Conservation (phyloP, 1,284 basidiomycete genomes). For the Leccinum solheimii region DNA sequence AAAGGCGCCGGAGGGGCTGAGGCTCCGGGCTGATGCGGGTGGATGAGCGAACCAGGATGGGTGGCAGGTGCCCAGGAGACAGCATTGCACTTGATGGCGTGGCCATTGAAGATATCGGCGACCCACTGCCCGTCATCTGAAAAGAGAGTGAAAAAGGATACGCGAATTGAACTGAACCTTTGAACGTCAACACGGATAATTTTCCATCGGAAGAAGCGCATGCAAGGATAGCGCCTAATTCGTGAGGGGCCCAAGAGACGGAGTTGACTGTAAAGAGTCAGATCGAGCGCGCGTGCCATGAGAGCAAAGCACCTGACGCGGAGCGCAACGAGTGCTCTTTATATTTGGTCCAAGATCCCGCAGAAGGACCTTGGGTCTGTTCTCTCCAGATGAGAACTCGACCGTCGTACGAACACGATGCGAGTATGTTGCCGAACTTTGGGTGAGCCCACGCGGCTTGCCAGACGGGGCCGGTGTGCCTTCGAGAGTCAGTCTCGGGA, state of each 20-base stretch:
- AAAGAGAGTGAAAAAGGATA: neutral
- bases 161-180: slow-evolving; percentile 56
- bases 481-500: slow-evolving; percentile 29
- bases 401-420: slow-evolving; percentile 97
- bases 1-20: slow-evolving; percentile 47
- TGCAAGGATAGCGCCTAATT: slow-evolving; percentile 93
- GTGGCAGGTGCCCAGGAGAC: slow-evolving; percentile 98
- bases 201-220: slow-evolving; percentile 99
- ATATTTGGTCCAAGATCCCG: slow-evolving; percentile 85
- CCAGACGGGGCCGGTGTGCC: slow-evolving; percentile 98
- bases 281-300: neutral
- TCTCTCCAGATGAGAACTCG: slow-evolving; percentile 99
- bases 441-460: slow-evolving; percentile 99
- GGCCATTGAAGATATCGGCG: slow-evolving; percentile 93
- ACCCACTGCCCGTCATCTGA: slow-evolving; percentile 96
- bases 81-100: slow-evolving; percentile 96
- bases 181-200: slow-evolving; percentile 95
- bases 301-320: slow-evolving; percentile 71
- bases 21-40: slow-evolving; percentile 50
- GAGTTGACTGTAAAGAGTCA: slow-evolving; percentile 76
- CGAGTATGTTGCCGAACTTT: slow-evolving; percentile 93
- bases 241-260: slow-evolving; percentile 97
- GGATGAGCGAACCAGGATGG: slow-evolving; percentile 80
- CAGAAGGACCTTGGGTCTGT: slow-evolving; percentile 55
- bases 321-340: slow-evolving; percentile 96